A percentile compares a stretch with the other conserved stretches of the same genome.
Conservation (phyloP, 1,284 basidiomycete genomes). For the Xerocomus alliaceus region DNA sequence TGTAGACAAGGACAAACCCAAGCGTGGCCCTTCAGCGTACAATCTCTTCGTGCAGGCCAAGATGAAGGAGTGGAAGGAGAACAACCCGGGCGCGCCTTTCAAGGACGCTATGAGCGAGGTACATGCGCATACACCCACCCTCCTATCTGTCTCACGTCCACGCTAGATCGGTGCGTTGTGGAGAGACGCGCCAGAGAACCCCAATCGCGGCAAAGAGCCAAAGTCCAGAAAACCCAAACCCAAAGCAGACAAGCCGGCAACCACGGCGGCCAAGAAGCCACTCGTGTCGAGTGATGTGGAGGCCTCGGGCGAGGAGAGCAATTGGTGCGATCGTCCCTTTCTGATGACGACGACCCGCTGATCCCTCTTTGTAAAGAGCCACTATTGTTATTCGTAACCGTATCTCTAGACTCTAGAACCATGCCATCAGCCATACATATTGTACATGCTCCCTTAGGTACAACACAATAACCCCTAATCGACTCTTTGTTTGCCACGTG, state of each 20-base stretch:
- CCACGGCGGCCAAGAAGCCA: slow-evolving; percentile 28
- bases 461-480: not conserved
- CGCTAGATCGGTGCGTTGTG: slow-evolving; percentile 59
- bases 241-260: slow-evolving; percentile 30
- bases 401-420: slow-evolving; percentile 14
- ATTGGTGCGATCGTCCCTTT: slow-evolving; percentile 16
- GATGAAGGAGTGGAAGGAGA: slow-evolving; percentile 60
- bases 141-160: slow-evolving; percentile 15
- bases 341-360: not conserved
- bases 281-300: slow-evolving; percentile 35
- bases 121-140: slow-evolving; percentile 26
- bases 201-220: slow-evolving; percentile 58
- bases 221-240: slow-evolving; percentile 50
- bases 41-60: slow-evolving; percentile 59
- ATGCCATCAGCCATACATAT: slow-evolving; percentile 1
- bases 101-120: slow-evolving; percentile 63
- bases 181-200: slow-evolving; percentile 64
- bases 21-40: slow-evolving; percentile 61
- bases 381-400: slow-evolving; percentile 15
- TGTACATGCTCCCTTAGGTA: slow-evolving; percentile 5
- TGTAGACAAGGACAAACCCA: slow-evolving; percentile 52
- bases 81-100: slow-evolving; percentile 53
- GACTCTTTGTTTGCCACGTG: slow-evolving; percentile 19
- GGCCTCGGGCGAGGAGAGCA: slow-evolving; percentile 31
- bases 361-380: slow-evolving; percentile 6